These are phyloP conservation scores for Camelina sativa DNA, from an alignment of 345 rosid genomes.

Conservation along the genomic window DNA sequence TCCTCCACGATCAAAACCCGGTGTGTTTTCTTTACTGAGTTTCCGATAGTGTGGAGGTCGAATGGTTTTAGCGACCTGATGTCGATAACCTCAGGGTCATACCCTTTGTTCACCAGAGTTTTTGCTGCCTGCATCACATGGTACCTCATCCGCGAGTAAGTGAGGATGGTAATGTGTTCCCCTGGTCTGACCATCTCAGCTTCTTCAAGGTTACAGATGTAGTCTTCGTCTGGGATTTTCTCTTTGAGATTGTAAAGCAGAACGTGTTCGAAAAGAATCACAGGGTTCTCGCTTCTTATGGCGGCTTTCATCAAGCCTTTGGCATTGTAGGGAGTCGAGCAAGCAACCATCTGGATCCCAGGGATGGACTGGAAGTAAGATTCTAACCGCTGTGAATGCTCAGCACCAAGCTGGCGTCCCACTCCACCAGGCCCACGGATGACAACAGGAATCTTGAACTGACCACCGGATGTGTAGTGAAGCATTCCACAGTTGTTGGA, in stretches of 20 bases:
- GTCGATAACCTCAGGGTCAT: constrained; percentile 94
- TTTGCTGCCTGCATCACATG: constrained; percentile 98
- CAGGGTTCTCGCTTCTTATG: constrained; percentile 96
- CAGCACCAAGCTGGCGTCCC: constrained; percentile 95
- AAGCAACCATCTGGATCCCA: constrained; percentile 98
- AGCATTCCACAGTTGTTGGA: constrained; percentile 99
- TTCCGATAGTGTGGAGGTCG: constrained; percentile 86
- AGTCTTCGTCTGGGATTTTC: constrained; percentile 90
- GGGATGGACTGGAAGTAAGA: constrained; percentile 98
- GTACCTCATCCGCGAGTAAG: constrained; percentile 96
- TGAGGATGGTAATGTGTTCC: constrained; percentile 81
- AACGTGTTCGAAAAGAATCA: constrained; percentile 92
- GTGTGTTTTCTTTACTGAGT: constrained; percentile 92
- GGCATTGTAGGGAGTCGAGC: constrained; percentile 98
- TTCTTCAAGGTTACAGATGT: constrained; percentile 86
- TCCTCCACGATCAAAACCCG: constrained; percentile 84
- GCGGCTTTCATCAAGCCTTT: constrained; percentile 99
- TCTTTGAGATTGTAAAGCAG: constrained; percentile 98
- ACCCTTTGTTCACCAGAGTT: constrained; percentile 88
- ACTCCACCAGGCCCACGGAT: constrained; percentile 99
- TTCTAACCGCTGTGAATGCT: constrained; percentile 95
- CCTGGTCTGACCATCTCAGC: constrained; percentile 99
- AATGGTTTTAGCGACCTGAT: constrained; percentile 92
- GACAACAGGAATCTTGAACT: constrained; percentile 83
- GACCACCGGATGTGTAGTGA: constrained; percentile 98